Evolutionary conservation across 805 yeast genomes (phyloP).

Genomic region (Saturnispora silvae): DNA sequence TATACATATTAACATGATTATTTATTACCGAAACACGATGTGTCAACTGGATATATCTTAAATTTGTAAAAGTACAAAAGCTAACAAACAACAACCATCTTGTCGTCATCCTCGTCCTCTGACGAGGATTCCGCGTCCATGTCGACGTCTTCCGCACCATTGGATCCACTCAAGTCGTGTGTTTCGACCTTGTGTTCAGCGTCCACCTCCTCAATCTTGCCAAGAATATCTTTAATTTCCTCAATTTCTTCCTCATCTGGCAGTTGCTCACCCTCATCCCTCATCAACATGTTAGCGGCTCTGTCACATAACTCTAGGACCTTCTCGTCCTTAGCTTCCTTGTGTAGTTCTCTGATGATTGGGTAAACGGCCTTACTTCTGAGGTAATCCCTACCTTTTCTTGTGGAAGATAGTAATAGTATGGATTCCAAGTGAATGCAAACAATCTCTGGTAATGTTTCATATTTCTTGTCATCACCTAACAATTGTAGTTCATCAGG

Average conservation of each 20-base stretch:
- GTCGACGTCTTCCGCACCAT: constrained; percentile 6
- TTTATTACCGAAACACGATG: not conserved
- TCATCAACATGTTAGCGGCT: constrained; percentile 80
- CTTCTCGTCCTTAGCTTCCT: constrained; percentile 31
- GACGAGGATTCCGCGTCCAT: constrained; percentile 6
- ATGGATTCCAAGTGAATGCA: constrained; percentile 71
- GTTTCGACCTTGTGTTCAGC: constrained; percentile 3
- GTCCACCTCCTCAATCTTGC: constrained; percentile 15
- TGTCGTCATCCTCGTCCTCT: constrained; percentile 12
- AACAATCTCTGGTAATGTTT: constrained; percentile 54
- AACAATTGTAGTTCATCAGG: constrained; percentile 83
- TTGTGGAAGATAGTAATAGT: constrained; percentile 68
- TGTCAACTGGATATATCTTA: too few relatives aligned
- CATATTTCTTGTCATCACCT: constrained; percentile 67
- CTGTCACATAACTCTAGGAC: constrained; percentile 69
- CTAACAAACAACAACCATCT: constrained; percentile 12
- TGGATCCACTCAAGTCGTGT: constrained; percentile 3
- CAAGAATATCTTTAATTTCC: constrained; percentile 41
- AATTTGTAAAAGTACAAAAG: too few relatives aligned
- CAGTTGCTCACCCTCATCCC: constrained; percentile 63
- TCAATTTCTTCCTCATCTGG: constrained; percentile 37
- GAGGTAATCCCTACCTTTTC: constrained; percentile 59
- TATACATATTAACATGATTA: constrained; percentile 1
- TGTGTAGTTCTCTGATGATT: constrained; percentile 76
- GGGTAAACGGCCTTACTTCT: constrained; percentile 82